These are phyloP conservation scores for Penicillium griseofulvum DNA, from an alignment of 2,329 filamentous ascomycete species.

Conservation along the genomic window DNA sequence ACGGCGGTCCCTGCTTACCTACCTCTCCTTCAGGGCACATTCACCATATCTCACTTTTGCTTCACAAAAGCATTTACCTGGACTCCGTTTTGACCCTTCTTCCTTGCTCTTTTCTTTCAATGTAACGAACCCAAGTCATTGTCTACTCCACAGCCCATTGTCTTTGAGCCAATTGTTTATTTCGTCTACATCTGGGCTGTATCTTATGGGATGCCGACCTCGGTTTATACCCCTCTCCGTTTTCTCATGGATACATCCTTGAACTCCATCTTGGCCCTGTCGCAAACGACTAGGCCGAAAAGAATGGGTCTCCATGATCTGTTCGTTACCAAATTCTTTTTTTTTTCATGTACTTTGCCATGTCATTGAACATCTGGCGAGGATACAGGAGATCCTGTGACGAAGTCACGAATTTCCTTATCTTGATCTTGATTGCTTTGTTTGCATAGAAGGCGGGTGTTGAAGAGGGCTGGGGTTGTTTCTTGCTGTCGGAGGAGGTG, in stretches of 20 bases:
- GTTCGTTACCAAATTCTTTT: neutral
- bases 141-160: neutral
- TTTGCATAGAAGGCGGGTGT: slow-evolving; percentile 14
- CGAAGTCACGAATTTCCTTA: slow-evolving; percentile 27
- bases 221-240: slow-evolving; percentile 17
- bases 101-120: neutral
- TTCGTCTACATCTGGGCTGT: slow-evolving; percentile 8
- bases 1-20: slow-evolving; percentile 4
- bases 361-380: slow-evolving; percentile 8
- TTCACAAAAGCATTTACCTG: neutral
- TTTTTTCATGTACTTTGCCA: slow-evolving; percentile 12
- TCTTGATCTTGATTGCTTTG: slow-evolving; percentile 13
- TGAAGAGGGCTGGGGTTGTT: neutral
- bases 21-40: neutral
- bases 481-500: neutral
- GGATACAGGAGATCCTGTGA: slow-evolving; percentile 17
- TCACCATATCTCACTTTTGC: neutral
- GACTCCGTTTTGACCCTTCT: neutral
- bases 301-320: neutral
- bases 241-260: slow-evolving; percentile 14
- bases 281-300: neutral
- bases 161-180: slow-evolving; percentile 3
- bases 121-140: neutral
- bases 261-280: slow-evolving; percentile 2
- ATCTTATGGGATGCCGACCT: slow-evolving; percentile 17